Base-by-base conservation (phyloP, 257 asterid genomes). In the Eucommia ulmoides region DNA sequence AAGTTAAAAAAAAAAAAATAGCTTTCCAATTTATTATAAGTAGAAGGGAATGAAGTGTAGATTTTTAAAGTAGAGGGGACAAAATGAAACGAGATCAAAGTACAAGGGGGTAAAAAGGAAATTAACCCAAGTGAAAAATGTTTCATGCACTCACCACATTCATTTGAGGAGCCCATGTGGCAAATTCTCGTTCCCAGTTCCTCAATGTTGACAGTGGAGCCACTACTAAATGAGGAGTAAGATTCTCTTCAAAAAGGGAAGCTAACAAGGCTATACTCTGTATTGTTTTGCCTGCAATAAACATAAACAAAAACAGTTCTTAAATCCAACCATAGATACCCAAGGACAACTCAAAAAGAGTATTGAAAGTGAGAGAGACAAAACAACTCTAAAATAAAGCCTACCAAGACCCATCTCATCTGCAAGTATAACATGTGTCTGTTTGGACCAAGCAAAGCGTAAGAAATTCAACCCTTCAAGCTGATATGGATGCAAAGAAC, bases 351-450 rank as follows among this genome's bases (percentile, higher is more conserved):
- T 35, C 57, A 35, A 33, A 57, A 44, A 52, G 25, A 33, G 24
- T 29, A 18, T 18, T 38, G 24, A 48, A 41, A 22, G 15, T 44
- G 44, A 62, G 25, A 41, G 45, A 48, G 22, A 54, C 19, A 20
- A 25, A 41, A 46, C 59, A 46, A 61, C 51, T 17, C 58, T 35
- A 55, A 22, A 51, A 51, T 22, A 24, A 53, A 65, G 54, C 83
- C 51, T 77, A 91, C 98, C 98, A 66, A 91, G 96, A 46, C 97
- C 97, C 97, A 89, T 89, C 73, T 91, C 98, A 79, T 91, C 98
- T 17, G 98, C 98, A 61, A 91, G 95, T 71, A 91, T 86, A 47
- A 91, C 98, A 68, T 91, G 98, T 3, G 98, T 91, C 53, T 83
- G 94, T 72, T 91, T 91, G 59, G 82, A 79, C 98, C 98, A 91